These are phyloP conservation scores for Camellia japonica DNA, from an alignment of 148 eudicot species.

Conservation along the genomic window DNA sequence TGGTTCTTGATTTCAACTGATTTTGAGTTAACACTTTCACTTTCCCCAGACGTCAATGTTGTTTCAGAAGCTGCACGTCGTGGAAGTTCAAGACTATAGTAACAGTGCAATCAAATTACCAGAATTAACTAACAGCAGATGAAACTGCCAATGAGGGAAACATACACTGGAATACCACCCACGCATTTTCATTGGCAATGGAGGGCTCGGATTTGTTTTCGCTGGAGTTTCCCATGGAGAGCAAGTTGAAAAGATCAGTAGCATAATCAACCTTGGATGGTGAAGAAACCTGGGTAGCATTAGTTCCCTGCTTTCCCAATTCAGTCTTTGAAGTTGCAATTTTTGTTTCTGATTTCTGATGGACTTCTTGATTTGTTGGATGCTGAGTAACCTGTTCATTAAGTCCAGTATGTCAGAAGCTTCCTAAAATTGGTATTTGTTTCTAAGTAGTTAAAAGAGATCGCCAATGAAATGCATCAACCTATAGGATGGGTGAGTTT, in stretches of 20 bases:
- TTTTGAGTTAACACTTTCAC: conserved; percentile 15
- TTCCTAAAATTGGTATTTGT: not conserved
- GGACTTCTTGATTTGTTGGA: conserved; percentile 17
- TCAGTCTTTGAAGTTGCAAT: conserved; percentile 15
- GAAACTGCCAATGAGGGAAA: conserved; percentile 4
- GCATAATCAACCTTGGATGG: conserved; percentile 46
- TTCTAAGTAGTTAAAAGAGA: not conserved
- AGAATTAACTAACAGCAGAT: not conserved
- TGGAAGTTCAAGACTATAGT: no score
- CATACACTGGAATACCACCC: conserved; percentile 48
- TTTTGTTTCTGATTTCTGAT: conserved; percentile 22
- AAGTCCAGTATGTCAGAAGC: conserved; percentile 16
- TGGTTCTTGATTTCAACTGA: conserved; percentile 26
- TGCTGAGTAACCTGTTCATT: conserved; percentile 30
- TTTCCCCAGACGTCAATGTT: conserved; percentile 20
- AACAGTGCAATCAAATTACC: not conserved
- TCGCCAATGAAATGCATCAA: not conserved
- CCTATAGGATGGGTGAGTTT: not conserved
- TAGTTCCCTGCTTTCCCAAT: conserved; percentile 4
- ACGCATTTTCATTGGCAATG: conserved; percentile 22
- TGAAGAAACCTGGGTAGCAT: conserved; percentile 18
- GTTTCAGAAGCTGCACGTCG: conserved; percentile 36
- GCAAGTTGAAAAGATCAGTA: conserved; percentile 46
- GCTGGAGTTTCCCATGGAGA: conserved; percentile 26
- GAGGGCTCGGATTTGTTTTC: conserved; percentile 27